phyloP scores from a whole-genome alignment of 2,329 filamentous ascomycete genomes.

The Penicillium sp. region DNA sequence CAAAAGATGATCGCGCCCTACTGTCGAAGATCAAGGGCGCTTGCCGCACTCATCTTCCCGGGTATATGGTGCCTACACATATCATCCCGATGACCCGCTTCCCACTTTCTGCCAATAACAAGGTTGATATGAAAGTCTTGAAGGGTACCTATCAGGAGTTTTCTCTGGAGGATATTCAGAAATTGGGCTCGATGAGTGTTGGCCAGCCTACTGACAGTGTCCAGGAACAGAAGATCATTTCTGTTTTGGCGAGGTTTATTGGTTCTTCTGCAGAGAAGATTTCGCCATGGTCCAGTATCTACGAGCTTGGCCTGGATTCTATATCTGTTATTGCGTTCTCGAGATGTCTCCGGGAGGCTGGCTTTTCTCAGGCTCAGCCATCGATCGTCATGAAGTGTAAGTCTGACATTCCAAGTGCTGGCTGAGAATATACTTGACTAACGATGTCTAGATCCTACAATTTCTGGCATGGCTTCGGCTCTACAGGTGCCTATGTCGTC shows the following conservation, averaged over 20 bases:
- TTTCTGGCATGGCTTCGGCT: conserved; percentile 34
- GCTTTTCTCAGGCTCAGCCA: conserved; percentile 54
- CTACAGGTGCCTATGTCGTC: conserved; percentile 9
- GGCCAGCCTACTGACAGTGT: conserved; percentile 22
- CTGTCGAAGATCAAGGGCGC: conserved; percentile 47
- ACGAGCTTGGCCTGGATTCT: conserved; percentile 80
- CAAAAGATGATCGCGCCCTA: conserved; percentile 33
- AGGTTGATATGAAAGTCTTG: conserved; percentile 66
- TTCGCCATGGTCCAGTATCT: conserved; percentile 57
- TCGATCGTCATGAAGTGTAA: conserved; percentile 55
- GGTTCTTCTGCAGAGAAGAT: conserved; percentile 41
- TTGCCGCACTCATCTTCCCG: conserved; percentile 63
- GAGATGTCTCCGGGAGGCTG: conserved; percentile 53
- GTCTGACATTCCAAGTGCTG: background rate
- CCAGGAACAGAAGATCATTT: conserved; percentile 41
- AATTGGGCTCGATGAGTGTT: conserved; percentile 37
- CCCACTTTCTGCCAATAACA: conserved; percentile 81
- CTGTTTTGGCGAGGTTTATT: conserved; percentile 49
- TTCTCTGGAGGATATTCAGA: conserved; percentile 53
- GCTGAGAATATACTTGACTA: background rate
- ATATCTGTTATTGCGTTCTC: conserved; percentile 70
- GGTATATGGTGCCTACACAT: conserved; percentile 86
- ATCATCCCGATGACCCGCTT: conserved; percentile 63
- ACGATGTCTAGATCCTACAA: conserved; percentile 21
- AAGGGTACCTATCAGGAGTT: conserved; percentile 57